A percentile compares a stretch with the other conserved stretches of the same genome.
phyloP scores from a whole-genome alignment of 2,329 filamentous ascomycete genomes.

The Raffaelea ambrosiae region DNA sequence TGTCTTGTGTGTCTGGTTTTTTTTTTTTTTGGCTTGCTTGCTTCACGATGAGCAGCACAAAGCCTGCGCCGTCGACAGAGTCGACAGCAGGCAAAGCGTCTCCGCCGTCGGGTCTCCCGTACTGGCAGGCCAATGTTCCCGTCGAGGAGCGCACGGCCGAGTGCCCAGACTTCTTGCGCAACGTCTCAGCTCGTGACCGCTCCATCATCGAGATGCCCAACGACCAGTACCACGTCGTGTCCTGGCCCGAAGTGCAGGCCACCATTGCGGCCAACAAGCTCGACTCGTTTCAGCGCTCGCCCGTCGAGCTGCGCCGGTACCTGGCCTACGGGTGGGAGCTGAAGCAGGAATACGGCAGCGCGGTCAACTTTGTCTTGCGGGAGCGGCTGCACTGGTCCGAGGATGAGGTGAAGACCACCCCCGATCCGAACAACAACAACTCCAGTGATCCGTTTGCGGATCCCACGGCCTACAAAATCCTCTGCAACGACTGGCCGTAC shows the following conservation, averaged over 20 bases:
- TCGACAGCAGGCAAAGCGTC: too few relatives aligned
- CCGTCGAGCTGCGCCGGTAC: slow-evolving; percentile 72
- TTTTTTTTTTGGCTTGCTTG: too few relatives aligned
- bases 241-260: slow-evolving; percentile 61
- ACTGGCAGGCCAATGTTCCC: slow-evolving; percentile 79
- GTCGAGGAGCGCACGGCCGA: slow-evolving; percentile 47
- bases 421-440: too few relatives aligned
- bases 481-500: slow-evolving; percentile 94
- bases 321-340: slow-evolving; percentile 59
- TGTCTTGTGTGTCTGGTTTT: too few relatives aligned
- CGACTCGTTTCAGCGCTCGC: slow-evolving; percentile 66
- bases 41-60: too few relatives aligned
- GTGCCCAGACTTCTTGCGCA: slow-evolving; percentile 64
- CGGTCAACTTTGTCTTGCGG: slow-evolving; percentile 67
- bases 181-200: slow-evolving; percentile 59
- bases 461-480: slow-evolving; percentile 47
- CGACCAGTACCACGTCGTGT: slow-evolving; percentile 48
- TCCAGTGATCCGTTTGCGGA: not conserved
- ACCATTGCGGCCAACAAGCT: slow-evolving; percentile 60
- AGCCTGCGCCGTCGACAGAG: too few relatives aligned
- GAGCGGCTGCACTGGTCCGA: slow-evolving; percentile 60
- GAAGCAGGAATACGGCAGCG: slow-evolving; percentile 59
- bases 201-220: slow-evolving; percentile 65
- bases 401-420: not conserved
- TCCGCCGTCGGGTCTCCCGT: slow-evolving; percentile 35